Percentiles rank a stretch among this genome's conserved stretches.
Evolutionary conservation across 805 yeast species (phyloP).

Genomic region (Blastobotrys peoriensis): DNA sequence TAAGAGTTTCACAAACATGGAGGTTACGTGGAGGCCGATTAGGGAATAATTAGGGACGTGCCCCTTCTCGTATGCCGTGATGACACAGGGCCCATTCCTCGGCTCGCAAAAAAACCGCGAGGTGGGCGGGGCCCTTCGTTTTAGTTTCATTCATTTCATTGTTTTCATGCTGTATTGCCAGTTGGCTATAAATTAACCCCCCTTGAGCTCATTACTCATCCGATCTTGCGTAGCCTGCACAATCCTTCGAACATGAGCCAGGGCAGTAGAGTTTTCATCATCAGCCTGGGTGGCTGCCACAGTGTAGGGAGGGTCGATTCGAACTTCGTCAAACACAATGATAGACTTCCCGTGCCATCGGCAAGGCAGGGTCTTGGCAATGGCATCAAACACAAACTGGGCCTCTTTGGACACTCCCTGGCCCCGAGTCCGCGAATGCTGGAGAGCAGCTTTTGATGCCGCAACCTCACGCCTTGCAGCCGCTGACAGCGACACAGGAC

Average conservation of each 20-base stretch:
- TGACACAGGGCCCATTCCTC: too few relatives aligned
- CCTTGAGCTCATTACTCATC: slow-evolving; percentile 42
- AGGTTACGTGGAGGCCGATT: slow-evolving; percentile 34
- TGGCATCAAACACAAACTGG: slow-evolving; percentile 39
- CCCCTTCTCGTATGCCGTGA: too few relatives aligned
- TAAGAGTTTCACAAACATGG: slow-evolving; percentile 46
- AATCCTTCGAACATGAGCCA: slow-evolving; percentile 40
- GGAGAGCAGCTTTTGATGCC: slow-evolving; percentile 24
- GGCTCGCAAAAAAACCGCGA: too few relatives aligned
- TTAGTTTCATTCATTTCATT: too few relatives aligned
- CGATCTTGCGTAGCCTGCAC: slow-evolving; percentile 46
- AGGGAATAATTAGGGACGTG: too few relatives aligned
- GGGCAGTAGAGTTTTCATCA: slow-evolving; percentile 30
- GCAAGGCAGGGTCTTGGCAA: slow-evolving; percentile 41
- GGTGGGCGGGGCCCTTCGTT: too few relatives aligned
- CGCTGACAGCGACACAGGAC: slow-evolving; percentile 29
- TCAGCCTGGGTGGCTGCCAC: slow-evolving; percentile 25
- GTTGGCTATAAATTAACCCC: slow-evolving; percentile 39
- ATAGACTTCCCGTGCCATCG: slow-evolving; percentile 41
- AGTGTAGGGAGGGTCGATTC: slow-evolving; percentile 40
- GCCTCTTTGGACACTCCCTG: slow-evolving; percentile 38
- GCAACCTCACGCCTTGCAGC: slow-evolving; percentile 25
- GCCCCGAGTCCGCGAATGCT: slow-evolving; percentile 25
- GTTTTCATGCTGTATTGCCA: too few relatives aligned
- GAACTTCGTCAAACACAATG: slow-evolving; percentile 42